A percentile compares a stretch with the other conserved stretches of the same genome.
These are phyloP conservation scores for Asclepias syriaca DNA, from an alignment of 257 asterid genomes.

Conservation along the genomic window DNA sequence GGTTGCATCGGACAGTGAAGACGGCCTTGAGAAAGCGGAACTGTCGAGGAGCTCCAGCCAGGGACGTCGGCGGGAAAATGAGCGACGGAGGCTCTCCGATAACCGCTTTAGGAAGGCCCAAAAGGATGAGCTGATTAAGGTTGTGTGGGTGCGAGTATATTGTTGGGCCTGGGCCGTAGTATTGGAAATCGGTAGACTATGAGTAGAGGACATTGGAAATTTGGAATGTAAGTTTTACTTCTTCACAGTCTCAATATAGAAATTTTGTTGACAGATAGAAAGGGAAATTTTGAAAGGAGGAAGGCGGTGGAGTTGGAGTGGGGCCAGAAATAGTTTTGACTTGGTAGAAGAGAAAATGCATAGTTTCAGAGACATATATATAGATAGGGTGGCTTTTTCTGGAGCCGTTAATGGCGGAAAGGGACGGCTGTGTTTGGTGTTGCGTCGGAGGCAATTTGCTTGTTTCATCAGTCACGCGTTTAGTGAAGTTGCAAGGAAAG, in stretches of 20 bases:
- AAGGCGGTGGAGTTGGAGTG: background rate
- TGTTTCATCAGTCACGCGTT: constrained; percentile 16
- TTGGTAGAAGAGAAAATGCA: background rate
- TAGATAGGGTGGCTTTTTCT: background rate
- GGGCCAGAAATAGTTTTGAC: background rate
- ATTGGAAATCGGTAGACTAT: constrained; percentile 15
- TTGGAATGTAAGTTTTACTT: background rate
- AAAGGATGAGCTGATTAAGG: constrained; percentile 10
- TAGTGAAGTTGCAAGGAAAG: constrained; percentile 9
- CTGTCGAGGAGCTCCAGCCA: constrained; percentile 36
- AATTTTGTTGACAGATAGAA: background rate
- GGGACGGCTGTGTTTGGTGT: constrained; percentile 12
- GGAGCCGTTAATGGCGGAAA: constrained; percentile 17
- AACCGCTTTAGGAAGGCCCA: constrained; percentile 28
- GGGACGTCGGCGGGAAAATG: constrained; percentile 32
- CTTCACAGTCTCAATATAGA: background rate
- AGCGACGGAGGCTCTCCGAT: constrained; percentile 25
- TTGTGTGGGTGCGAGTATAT: background rate
- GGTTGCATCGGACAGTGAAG: constrained; percentile 34
- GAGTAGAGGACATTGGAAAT: constrained; percentile 20
- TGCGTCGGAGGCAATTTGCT: background rate
- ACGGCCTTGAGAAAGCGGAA: constrained; percentile 38
- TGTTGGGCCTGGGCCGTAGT: constrained; percentile 8
- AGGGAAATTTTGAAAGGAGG: background rate
- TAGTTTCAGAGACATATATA: background rate